Conservation (phyloP, 345 rosid genomes). For the Eucalyptus virginea region DNA sequence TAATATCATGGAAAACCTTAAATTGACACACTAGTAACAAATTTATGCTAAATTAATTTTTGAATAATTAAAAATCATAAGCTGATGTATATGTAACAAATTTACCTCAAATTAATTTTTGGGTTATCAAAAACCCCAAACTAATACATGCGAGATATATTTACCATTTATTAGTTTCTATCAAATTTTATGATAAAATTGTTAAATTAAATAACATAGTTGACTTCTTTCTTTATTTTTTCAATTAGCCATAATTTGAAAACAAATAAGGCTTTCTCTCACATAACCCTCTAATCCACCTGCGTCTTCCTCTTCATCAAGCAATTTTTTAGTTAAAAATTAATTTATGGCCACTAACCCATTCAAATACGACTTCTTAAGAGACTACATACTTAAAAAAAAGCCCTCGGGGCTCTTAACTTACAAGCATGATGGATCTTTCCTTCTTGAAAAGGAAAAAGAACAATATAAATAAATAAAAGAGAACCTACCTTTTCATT, state of each 20-base stretch:
- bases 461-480: neutral
- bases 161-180: too few relatives aligned
- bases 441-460: neutral
- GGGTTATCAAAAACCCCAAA: neutral
- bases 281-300: too few relatives aligned
- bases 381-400: neutral
- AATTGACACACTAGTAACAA: fast-evolving
- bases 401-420: neutral
- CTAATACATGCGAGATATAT: too few relatives aligned
- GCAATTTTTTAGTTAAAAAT: neutral
- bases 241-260: too few relatives aligned
- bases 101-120: neutral
- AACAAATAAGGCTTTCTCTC: too few relatives aligned
- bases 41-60: neutral
- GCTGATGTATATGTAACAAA: neutral
- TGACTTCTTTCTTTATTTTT: neutral
- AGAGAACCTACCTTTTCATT: neutral
- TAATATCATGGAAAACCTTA: neutral
- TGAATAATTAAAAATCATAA: neutral
- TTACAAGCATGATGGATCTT: neutral
- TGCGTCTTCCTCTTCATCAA: too few relatives aligned
- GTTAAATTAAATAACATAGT: too few relatives aligned
- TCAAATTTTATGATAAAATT: too few relatives aligned
- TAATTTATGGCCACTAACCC: neutral
- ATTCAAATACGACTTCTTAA: neutral